Evolutionary conservation across 1,284 basidiomycete species (phyloP).

Genomic region (Cryptococcus sp.): DNA sequence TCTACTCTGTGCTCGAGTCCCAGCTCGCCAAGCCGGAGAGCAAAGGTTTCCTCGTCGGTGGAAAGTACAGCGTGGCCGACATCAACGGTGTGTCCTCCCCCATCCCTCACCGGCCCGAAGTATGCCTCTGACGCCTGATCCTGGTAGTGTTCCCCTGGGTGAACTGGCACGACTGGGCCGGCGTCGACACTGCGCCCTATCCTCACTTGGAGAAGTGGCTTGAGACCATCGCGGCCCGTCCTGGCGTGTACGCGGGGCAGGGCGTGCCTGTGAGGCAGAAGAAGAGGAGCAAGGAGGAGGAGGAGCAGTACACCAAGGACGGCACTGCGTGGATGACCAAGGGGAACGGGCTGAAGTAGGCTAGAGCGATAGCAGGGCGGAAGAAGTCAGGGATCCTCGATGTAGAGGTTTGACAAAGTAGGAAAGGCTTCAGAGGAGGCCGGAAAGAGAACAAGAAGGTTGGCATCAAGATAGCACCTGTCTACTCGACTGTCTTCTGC

Average conservation of each 20-base stretch:
- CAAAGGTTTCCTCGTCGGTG: constrained; percentile 61
- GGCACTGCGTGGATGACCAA: constrained; percentile 17
- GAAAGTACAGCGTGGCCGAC: constrained; percentile 61
- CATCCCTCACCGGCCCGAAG: no score
- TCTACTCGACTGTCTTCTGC: no score
- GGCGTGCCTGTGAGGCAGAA: constrained; percentile 33
- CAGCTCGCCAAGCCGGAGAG: constrained; percentile 53
- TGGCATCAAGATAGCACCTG: no score
- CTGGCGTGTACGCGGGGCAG: constrained; percentile 51
- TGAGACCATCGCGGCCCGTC: constrained; percentile 51
- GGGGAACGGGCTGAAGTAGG: not conserved
- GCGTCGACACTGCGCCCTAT: constrained; percentile 58
- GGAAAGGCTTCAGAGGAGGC: no score
- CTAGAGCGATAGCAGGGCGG: no score
- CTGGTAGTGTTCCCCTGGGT: constrained; percentile 53
- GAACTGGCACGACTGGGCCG: constrained; percentile 52
- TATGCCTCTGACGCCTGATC: not conserved
- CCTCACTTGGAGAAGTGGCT: constrained; percentile 59
- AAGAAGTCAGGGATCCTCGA: no score
- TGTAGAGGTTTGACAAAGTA: no score
- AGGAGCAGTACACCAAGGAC: constrained; percentile 24
- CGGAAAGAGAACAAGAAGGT: no score
- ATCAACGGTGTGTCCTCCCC: constrained; percentile 39
- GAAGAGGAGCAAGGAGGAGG: constrained; percentile 25
- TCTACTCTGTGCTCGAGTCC: constrained; percentile 71